Evolutionary conservation across 495 filamentous ascomycete genomes (phyloP).

Genomic region (Antarctomyces pellizariae): DNA sequence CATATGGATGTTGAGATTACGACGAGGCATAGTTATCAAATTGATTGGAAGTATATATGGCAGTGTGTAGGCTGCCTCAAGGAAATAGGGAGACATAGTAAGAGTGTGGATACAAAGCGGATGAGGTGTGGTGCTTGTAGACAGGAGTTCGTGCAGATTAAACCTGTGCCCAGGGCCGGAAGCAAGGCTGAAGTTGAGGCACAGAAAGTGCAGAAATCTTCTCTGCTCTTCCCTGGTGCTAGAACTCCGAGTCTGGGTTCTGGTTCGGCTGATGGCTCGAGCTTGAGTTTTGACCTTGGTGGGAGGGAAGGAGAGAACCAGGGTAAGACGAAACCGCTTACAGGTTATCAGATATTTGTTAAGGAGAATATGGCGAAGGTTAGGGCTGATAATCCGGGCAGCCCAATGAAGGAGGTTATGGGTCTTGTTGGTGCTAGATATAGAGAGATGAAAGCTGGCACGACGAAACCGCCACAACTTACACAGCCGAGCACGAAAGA

Average conservation of each 20-base stretch:
- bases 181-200: conserved; percentile 1
- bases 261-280: no score
- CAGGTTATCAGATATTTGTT: conserved; percentile 42
- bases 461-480: conserved; percentile 2
- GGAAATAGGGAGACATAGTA: conserved; percentile 58
- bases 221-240: no score
- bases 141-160: conserved; percentile 45
- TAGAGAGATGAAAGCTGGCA: conserved; percentile 16
- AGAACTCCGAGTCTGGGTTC: no score
- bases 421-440: conserved; percentile 28
- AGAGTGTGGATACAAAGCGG: conserved; percentile 44
- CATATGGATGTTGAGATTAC: conserved; percentile 45
- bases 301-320: conserved; percentile 7
- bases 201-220: no score
- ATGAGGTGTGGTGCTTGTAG: conserved; percentile 51
- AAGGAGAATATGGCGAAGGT: conserved; percentile 36
- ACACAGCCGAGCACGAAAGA: conserved; percentile 5
- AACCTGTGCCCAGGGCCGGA: conserved; percentile 41
- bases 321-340: conserved; percentile 13
- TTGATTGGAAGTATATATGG: conserved; percentile 83
- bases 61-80: conserved; percentile 40
- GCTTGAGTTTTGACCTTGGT: no score
- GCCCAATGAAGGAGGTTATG: conserved; percentile 42
- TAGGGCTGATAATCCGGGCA: conserved; percentile 24
- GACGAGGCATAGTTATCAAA: conserved; percentile 69